Base-by-base conservation (phyloP, 176 grass and related monocot species). In the Phyllostachys edulis region DNA sequence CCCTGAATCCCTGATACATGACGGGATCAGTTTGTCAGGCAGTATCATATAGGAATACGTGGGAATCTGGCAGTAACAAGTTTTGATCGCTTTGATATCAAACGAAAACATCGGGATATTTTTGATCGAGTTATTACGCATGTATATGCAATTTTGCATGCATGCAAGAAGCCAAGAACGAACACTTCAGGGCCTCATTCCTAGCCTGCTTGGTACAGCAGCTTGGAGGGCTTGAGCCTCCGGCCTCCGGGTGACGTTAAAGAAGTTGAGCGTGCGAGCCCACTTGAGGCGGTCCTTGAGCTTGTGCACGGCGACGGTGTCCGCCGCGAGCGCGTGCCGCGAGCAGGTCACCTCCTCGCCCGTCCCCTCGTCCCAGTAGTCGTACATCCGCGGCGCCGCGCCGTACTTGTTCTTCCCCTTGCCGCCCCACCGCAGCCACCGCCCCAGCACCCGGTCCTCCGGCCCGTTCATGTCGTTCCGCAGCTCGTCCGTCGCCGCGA, bases 341-440 rank as follows among this genome's bases (percentile, higher is more conserved):
- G 29, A 94, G 73, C 90, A 92, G 61, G 3, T 76, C 16, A 77
- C 45, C 5, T 55, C 75, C 0, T 4, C 17, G 12, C 3, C 6
- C 68, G 11, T 20, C 68, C 1, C 11, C 44, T 80, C 78, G 32
- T 83, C 73, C 62, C 59, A 62, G 65, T 87, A 96, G 76, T 92
- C 90, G 42, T 96, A 96, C 93, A 92, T 96, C 50, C 72, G 68
- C 4, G 91, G 91, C 73, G 70, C 88, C 79, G 76, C 84, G 24
- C 82, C 81, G 37, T 69, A 90, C 80, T 71, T 47, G 76, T 92
- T 88, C 85, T 77, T 86, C 36, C 23, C 51, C 85, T 56, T 86
- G 0, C 85, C 78, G 0, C 82, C 83, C 6, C 38, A 32, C 12
- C 50, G 55, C 71, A 42, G 41, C 41, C 41, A 42, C 46, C 46